Evolutionary conservation across 2,329 filamentous ascomycete species (phyloP).

Genomic region (Gnomoniopsis smithogilvyi): DNA sequence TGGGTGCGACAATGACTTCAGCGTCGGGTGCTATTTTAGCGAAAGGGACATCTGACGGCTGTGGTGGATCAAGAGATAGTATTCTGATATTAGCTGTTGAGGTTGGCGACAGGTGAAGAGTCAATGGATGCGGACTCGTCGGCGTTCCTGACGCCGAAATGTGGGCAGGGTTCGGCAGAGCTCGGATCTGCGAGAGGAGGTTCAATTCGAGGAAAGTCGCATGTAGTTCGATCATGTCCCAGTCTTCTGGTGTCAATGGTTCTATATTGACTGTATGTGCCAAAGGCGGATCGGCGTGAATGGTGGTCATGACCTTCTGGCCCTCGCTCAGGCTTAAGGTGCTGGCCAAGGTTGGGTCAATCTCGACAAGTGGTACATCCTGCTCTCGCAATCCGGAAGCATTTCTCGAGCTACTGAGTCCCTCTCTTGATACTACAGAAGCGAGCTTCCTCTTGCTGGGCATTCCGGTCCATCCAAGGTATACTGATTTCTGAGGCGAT

Average conservation of each 20-base stretch:
- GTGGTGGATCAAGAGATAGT: conserved; percentile 74
- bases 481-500: conserved; percentile 64
- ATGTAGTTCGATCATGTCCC: conserved; percentile 98
- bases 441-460: conserved; percentile 81
- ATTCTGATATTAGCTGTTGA: conserved; percentile 91
- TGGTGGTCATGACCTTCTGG: conserved; percentile 66
- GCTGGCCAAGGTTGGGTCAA: conserved; percentile 80
- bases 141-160: conserved; percentile 46
- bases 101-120: conserved; percentile 89
- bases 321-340: conserved; percentile 76
- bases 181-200: conserved; percentile 86
- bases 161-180: conserved; percentile 80
- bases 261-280: conserved; percentile 97
- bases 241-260: conserved; percentile 89
- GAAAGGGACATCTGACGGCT: conserved; percentile 68
- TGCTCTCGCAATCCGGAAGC: conserved; percentile 64
- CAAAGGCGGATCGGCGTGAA: conserved; percentile 87
- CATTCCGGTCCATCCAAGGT: conserved; percentile 96
- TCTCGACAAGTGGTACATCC: conserved; percentile 74
- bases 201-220: conserved; percentile 95
- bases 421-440: conserved; percentile 71
- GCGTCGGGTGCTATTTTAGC: conserved; percentile 92
- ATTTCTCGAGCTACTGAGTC: conserved; percentile 58
- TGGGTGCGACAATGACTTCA: conserved; percentile 95
- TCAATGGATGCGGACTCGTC: conserved; percentile 71